Percentiles rank a stretch among this genome's conserved stretches.
Evolutionary conservation across 192 early-diverging fungal genomes (phyloP).

Genomic region (Backusella tarrabulga): DNA sequence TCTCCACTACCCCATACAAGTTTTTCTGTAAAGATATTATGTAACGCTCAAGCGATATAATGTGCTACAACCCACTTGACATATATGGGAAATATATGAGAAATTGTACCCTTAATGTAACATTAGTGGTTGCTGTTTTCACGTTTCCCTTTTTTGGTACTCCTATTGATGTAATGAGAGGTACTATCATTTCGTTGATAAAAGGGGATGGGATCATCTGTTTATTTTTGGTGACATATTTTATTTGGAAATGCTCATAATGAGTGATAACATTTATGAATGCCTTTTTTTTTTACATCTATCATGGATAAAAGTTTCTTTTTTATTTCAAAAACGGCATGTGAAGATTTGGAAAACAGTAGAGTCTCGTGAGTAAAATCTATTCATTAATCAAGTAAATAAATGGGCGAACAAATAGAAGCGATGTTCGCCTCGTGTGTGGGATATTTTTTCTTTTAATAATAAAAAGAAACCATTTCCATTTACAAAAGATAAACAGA

Average conservation of each 20-base stretch:
- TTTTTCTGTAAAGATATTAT: slow-evolving; percentile 2
- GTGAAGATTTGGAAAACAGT: not conserved
- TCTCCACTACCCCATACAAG: not conserved
- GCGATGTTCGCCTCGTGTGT: not conserved
- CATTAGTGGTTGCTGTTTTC: not conserved
- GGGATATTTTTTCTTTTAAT: not conserved
- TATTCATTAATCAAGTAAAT: not conserved
- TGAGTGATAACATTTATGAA: not conserved
- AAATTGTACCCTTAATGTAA: not conserved
- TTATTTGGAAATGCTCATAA: not conserved
- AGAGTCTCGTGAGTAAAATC: not conserved
- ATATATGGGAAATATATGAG: not conserved
- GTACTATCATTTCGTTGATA: not conserved
- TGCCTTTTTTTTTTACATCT: not conserved
- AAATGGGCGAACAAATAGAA: not conserved
- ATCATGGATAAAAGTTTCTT: not conserved
- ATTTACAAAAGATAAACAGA: not conserved
- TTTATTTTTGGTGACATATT: not conserved
- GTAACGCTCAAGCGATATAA: not conserved
- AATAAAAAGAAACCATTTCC: not conserved
- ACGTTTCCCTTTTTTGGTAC: not conserved
- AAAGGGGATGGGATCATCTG: not conserved
- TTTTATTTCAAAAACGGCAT: not conserved
- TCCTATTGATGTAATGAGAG: not conserved
- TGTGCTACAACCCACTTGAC: not conserved